These are phyloP conservation scores for Aspergillus biplanus DNA, from an alignment of 495 filamentous ascomycete species.

Conservation along the genomic window DNA sequence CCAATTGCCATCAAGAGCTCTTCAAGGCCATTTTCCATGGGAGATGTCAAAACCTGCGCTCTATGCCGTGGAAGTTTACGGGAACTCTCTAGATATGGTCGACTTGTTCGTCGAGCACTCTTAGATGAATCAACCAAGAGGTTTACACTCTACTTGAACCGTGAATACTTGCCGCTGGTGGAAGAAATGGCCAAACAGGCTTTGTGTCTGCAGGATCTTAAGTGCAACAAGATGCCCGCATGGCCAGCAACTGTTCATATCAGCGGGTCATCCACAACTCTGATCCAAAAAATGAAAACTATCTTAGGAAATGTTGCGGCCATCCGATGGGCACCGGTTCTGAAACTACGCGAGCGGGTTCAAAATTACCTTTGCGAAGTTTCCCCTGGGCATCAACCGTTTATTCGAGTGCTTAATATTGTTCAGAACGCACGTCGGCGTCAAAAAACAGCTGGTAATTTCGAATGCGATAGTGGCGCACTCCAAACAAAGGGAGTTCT, in stretches of 20 bases:
- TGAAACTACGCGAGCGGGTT: constrained; percentile 45
- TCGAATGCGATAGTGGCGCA: constrained; percentile 44
- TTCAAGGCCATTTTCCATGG: constrained; percentile 53
- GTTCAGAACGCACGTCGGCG: constrained; percentile 53
- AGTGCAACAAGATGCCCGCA: not conserved
- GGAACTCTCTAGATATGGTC: constrained; percentile 65
- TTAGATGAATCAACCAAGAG: constrained; percentile 70
- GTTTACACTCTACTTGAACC: constrained; percentile 57
- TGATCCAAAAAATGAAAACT: constrained; percentile 4
- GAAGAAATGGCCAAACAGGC: constrained; percentile 36
- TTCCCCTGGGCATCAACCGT: constrained; percentile 61
- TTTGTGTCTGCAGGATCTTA: not conserved
- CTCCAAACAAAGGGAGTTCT: constrained; percentile 53
- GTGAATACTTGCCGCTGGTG: constrained; percentile 52
- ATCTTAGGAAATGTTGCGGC: constrained; percentile 6
- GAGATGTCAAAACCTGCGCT: constrained; percentile 62
- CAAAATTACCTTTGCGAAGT: constrained; percentile 48
- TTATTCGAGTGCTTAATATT: constrained; percentile 56
- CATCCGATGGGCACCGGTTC: constrained; percentile 41
- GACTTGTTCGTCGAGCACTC: constrained; percentile 62
- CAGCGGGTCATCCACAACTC: constrained; percentile 3
- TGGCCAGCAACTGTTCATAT: constrained; percentile 5
- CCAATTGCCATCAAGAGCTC: constrained; percentile 44
- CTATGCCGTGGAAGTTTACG: constrained; percentile 64
- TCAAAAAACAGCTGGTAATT: constrained; percentile 36